A percentile compares a stretch with the other conserved stretches of the same genome.
phyloP scores from a whole-genome alignment of 75 land plant genomes.

The Cunninghamia lanceolata region DNA sequence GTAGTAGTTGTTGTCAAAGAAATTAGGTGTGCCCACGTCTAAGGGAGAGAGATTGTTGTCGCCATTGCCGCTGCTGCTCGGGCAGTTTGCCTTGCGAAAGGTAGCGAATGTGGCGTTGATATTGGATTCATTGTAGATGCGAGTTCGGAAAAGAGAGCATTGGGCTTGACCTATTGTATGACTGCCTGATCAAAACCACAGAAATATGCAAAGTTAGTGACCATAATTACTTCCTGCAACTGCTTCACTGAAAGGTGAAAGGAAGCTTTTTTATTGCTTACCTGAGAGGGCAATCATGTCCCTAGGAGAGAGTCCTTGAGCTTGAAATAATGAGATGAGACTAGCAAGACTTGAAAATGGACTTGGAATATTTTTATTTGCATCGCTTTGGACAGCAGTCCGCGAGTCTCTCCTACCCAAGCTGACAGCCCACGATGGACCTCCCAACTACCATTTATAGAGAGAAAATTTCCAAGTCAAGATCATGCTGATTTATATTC shows the following conservation, averaged over 20 bases:
- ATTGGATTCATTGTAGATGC: slow-evolving; percentile 23
- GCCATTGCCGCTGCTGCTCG: slow-evolving; percentile 2
- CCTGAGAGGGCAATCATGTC: slow-evolving; percentile 27
- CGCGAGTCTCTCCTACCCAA: slow-evolving; percentile 23
- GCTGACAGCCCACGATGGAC: slow-evolving; percentile 15
- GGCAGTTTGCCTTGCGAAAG: slow-evolving; percentile 24
- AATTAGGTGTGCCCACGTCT: background rate
- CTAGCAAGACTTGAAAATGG: slow-evolving; percentile 12
- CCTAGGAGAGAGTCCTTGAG: slow-evolving; percentile 20
- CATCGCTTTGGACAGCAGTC: background rate
- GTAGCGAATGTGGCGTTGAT: slow-evolving; percentile 23
- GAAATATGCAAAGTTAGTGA: too few relatives aligned
- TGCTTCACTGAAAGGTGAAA: too few relatives aligned
- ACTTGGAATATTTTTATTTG: slow-evolving; percentile 12
- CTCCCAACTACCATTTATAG: background rate
- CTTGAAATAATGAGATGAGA: slow-evolving; percentile 23
- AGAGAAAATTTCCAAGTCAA: too few relatives aligned
- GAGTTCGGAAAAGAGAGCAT: slow-evolving; percentile 17
- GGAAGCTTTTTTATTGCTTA: background rate
- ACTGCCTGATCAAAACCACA: slow-evolving; percentile 13
- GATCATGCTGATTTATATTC: background rate
- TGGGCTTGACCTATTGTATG: slow-evolving; percentile 40
- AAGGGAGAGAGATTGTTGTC: slow-evolving; percentile 19
- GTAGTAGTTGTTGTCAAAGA: background rate
- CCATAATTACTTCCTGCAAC: too few relatives aligned